phyloP scores from a whole-genome alignment of 768 basidiomycete species.

The Brasilioporus rufonigricans region DNA sequence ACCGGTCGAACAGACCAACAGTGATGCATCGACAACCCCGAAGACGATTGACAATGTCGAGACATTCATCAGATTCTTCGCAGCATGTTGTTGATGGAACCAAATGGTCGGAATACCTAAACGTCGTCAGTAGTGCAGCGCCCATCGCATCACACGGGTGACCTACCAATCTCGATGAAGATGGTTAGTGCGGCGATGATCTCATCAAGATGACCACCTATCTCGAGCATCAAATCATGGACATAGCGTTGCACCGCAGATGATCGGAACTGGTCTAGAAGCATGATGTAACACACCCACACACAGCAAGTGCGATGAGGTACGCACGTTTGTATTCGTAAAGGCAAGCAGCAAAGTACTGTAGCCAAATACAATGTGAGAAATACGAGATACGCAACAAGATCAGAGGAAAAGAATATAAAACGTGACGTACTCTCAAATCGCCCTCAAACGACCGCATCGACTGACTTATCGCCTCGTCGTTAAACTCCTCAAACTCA shows the following conservation, averaged over 20 bases:
- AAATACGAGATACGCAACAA: not conserved
- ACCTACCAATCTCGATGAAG: slow-evolving; percentile 52
- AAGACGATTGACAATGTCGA: slow-evolving; percentile 57
- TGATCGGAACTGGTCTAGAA: slow-evolving; percentile 46
- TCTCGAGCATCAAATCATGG: slow-evolving; percentile 46
- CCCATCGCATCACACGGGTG: not conserved
- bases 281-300: not conserved
- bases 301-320: not conserved
- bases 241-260: slow-evolving; percentile 52
- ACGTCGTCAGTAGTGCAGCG: not conserved
- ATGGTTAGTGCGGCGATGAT: slow-evolving; percentile 44
- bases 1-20: slow-evolving; percentile 42
- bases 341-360: slow-evolving; percentile 53
- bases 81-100: slow-evolving; percentile 49
- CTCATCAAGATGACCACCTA: slow-evolving; percentile 50
- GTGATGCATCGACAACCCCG: slow-evolving; percentile 48
- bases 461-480: slow-evolving; percentile 48
- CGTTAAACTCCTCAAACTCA: slow-evolving; percentile 55
- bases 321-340: slow-evolving; percentile 42
- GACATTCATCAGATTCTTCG: slow-evolving; percentile 45
- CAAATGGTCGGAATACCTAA: slow-evolving; percentile 51
- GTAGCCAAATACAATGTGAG: not conserved
- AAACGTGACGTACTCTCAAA: slow-evolving; percentile 35
- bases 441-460: slow-evolving; percentile 47
- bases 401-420: not conserved